Conservation (phyloP, 306 rosid genomes). For the Lathyrus sativus region DNA sequence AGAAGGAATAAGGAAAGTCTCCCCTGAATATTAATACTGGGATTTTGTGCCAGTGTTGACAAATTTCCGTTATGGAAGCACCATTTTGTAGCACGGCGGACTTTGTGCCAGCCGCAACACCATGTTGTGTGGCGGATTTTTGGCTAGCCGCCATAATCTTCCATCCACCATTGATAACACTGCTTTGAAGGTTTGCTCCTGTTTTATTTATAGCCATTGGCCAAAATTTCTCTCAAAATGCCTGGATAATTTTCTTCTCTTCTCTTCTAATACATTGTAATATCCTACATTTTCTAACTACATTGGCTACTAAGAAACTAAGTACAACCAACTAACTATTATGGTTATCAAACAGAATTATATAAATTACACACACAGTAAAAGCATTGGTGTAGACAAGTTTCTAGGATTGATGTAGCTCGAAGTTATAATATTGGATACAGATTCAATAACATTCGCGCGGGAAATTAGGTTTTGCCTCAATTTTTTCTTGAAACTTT, state of each 20-base stretch:
- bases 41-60: too few relatives aligned
- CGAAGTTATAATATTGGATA: neutral
- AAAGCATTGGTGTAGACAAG: conserved; percentile 6
- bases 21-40: neutral
- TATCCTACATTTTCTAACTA: neutral
- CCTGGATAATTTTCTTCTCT: too few relatives aligned
- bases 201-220: neutral
- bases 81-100: too few relatives aligned
- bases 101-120: too few relatives aligned
- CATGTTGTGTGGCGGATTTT: too few relatives aligned
- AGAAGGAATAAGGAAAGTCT: neutral
- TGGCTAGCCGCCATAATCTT: too few relatives aligned
- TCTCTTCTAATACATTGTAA: neutral
- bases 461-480: too few relatives aligned
- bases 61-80: too few relatives aligned
- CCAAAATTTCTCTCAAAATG: too few relatives aligned
- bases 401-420: conserved; percentile 13
- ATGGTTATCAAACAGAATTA: neutral
- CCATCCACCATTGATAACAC: too few relatives aligned
- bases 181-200: neutral
- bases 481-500: too few relatives aligned
- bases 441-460: too few relatives aligned
- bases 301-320: neutral
- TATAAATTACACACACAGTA: neutral
- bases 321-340: neutral